Percentiles rank a stretch among this genome's conserved stretches.
Evolutionary conservation across 768 basidiomycete genomes (phyloP).

Genomic region (Mycena floridula): DNA sequence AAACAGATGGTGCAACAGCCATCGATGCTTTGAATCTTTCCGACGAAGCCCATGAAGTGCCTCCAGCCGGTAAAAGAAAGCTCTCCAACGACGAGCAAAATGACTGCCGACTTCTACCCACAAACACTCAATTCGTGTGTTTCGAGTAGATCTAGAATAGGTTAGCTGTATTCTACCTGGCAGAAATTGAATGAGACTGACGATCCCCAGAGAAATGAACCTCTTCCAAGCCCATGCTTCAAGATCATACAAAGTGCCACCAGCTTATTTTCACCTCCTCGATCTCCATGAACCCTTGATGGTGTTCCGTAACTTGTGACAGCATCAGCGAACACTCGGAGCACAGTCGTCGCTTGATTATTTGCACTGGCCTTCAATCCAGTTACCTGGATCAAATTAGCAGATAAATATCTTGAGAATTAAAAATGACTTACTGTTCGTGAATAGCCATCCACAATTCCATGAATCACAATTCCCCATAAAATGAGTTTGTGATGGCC

Average conservation of each 20-base stretch:
- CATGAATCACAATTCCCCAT: background rate
- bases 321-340: background rate
- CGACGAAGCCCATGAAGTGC: background rate
- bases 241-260: conserved; percentile 2
- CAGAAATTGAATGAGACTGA: background rate
- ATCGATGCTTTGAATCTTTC: background rate
- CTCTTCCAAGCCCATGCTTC: background rate
- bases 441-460: conserved; percentile 1
- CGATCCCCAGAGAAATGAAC: conserved; percentile 6
- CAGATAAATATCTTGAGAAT: background rate
- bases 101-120: background rate
- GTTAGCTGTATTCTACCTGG: background rate
- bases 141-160: background rate
- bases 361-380: background rate
- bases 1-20: background rate
- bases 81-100: background rate
- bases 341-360: background rate
- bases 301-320: background rate
- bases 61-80: background rate
- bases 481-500: background rate
- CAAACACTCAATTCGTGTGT: background rate
- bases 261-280: conserved; percentile 3
- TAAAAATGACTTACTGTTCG: background rate
- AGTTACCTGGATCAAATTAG: background rate
- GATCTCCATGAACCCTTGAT: conserved; percentile 1